These are phyloP conservation scores for Ganoderma sp. DNA, from an alignment of 1,284 basidiomycete species.

Conservation along the genomic window DNA sequence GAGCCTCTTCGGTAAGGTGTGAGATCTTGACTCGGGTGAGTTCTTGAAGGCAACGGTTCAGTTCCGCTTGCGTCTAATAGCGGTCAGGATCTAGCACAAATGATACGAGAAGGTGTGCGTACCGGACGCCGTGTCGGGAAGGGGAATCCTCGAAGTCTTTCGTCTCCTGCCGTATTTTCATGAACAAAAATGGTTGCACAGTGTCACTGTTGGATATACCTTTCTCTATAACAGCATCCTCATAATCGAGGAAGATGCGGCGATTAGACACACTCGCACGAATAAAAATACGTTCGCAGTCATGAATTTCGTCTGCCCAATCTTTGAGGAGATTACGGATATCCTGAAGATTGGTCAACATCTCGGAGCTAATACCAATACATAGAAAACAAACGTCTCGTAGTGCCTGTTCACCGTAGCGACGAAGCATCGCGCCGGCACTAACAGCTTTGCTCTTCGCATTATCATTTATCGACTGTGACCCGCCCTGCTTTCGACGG, in stretches of 20 bases:
- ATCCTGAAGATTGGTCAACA: conserved; percentile 58
- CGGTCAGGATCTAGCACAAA: conserved; percentile 18
- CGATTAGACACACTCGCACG: conserved; percentile 86
- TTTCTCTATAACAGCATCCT: conserved; percentile 67
- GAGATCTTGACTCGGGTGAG: conserved; percentile 87
- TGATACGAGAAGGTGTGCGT: conserved; percentile 40
- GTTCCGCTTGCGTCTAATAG: conserved; percentile 86
- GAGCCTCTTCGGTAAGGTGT: conserved; percentile 84
- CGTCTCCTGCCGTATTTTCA: conserved; percentile 57
- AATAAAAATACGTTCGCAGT: conserved; percentile 88
- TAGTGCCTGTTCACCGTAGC: conserved; percentile 94
- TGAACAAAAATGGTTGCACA: background rate
- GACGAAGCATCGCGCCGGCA: conserved; percentile 92
- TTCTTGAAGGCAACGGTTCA: conserved; percentile 87
- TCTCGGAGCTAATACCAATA: background rate
- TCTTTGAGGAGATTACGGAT: conserved; percentile 81
- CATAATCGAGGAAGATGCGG: conserved; percentile 88
- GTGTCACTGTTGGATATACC: conserved; percentile 36
- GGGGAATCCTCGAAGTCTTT: conserved; percentile 85
- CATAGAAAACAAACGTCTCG: conserved; percentile 68
- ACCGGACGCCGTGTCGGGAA: conserved; percentile 94
- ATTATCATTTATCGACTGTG: conserved; percentile 92
- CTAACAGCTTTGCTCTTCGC: conserved; percentile 92
- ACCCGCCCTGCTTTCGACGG: conserved; percentile 96
- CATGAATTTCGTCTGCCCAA: conserved; percentile 84